Evolutionary conservation across 176 grass and related monocot genomes (phyloP).

Genomic region (Carex kokanica): DNA sequence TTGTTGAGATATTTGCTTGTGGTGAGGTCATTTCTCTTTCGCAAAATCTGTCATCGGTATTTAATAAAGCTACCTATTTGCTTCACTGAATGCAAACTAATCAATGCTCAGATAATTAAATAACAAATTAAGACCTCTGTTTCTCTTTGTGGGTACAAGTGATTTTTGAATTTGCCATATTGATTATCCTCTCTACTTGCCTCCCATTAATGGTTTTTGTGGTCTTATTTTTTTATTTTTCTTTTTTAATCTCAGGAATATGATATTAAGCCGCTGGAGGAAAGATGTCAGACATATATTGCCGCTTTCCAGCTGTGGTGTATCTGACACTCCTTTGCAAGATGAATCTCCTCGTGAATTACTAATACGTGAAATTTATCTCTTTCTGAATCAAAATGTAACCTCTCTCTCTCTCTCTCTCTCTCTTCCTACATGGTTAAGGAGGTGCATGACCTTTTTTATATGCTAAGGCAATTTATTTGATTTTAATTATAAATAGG

Average conservation of each 20-base stretch:
- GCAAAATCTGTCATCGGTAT: not conserved
- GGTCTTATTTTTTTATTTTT: constrained; percentile 18
- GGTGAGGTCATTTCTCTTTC: not conserved
- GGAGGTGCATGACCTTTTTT: not conserved
- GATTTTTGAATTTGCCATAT: constrained; percentile 3
- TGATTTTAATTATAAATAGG: not conserved
- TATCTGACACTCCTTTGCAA: constrained; percentile 51
- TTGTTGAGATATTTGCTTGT: constrained; percentile 5
- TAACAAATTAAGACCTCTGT: constrained; percentile 3
- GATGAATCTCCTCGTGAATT: constrained; percentile 47
- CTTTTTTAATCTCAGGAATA: constrained; percentile 70
- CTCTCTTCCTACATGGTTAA: not conserved
- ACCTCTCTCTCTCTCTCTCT: constrained; percentile 4
- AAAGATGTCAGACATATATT: constrained; percentile 86
- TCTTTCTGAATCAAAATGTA: constrained; percentile 92
- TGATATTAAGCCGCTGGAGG: constrained; percentile 76
- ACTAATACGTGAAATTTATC: constrained; percentile 76
- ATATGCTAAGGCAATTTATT: not conserved
- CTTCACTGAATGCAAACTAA: constrained; percentile 9
- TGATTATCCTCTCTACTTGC: not conserved
- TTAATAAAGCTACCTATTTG: not conserved
- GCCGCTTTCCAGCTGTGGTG: constrained; percentile 62
- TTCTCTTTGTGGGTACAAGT: not conserved
- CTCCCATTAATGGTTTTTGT: not conserved
- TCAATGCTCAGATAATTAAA: not conserved